Conservation (phyloP, 805 yeast genomes). For the Clavispora carvajalis region DNA sequence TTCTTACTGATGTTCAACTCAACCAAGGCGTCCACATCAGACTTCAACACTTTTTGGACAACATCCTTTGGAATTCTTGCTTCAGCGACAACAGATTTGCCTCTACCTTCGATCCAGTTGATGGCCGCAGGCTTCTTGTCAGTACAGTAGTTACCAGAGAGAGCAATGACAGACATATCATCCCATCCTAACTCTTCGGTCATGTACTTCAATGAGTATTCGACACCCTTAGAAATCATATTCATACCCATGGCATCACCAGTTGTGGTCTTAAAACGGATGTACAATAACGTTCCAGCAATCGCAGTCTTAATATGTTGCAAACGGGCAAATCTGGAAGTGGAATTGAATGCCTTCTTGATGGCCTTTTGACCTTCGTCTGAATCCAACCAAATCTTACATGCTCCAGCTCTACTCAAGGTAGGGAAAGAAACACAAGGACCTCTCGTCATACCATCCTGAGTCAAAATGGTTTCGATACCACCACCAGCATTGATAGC, state of each 20-base stretch:
- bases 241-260: conserved; percentile 99
- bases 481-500: conserved; percentile 98
- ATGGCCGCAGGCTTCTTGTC: conserved; percentile 98
- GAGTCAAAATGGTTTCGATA: conserved; percentile 82
- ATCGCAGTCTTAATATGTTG: conserved; percentile 87
- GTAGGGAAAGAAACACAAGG: conserved; percentile 92
- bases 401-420: conserved; percentile 84
- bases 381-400: conserved; percentile 92
- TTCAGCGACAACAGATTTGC: conserved; percentile 96
- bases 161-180: conserved; percentile 89
- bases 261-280: conserved; percentile 95
- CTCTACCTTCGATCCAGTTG: conserved; percentile 99
- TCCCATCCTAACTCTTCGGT: conserved; percentile 83
- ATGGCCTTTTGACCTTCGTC: conserved; percentile 83
- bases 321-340: conserved; percentile 94
- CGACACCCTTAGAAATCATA: conserved; percentile 98
- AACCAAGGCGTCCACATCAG: conserved; percentile 88
- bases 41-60: conserved; percentile 78
- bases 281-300: conserved; percentile 85
- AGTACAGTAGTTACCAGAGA: conserved; percentile 96
- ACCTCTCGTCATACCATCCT: conserved; percentile 99
- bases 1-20: conserved; percentile 86
- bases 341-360: conserved; percentile 89
- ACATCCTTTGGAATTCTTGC: conserved; percentile 81
- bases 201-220: conserved; percentile 78